These are phyloP conservation scores for Flaveria trinervia DNA, from an alignment of 129 eudicot species.

Conservation along the genomic window DNA sequence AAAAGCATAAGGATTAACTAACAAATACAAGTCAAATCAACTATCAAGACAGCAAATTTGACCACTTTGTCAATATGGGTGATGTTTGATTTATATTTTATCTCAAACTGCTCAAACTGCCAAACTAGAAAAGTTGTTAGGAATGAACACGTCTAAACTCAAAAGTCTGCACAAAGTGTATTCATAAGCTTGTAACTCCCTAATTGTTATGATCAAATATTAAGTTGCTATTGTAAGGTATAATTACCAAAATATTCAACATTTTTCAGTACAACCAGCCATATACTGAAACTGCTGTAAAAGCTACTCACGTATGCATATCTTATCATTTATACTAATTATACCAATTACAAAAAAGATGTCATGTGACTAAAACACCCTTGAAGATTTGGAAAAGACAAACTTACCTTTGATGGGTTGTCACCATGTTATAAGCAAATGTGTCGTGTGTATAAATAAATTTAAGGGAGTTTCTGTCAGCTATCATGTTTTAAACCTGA, in stretches of 20 bases:
- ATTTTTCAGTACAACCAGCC: not conserved
- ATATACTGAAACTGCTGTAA: not conserved
- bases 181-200: not conserved
- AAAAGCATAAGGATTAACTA: not conserved
- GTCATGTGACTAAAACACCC: not conserved
- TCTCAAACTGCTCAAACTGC: not conserved
- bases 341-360: not conserved
- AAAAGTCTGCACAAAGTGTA: not conserved
- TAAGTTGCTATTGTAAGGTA: not conserved
- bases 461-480: not conserved
- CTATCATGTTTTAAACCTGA: not conserved
- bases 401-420: not conserved
- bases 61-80: not conserved
- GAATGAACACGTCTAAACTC: not conserved
- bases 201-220: not conserved
- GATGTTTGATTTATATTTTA: not conserved
- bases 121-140: not conserved
- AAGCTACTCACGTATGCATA: not conserved
- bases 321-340: not conserved
- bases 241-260: not conserved
- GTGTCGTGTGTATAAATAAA: not conserved
- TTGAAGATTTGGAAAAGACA: not conserved
- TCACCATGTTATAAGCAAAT: not conserved
- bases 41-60: not conserved
- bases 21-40: not conserved